Base-by-base conservation (phyloP, 805 yeast genomes). In the Hanseniaspora jakobsenii region DNA sequence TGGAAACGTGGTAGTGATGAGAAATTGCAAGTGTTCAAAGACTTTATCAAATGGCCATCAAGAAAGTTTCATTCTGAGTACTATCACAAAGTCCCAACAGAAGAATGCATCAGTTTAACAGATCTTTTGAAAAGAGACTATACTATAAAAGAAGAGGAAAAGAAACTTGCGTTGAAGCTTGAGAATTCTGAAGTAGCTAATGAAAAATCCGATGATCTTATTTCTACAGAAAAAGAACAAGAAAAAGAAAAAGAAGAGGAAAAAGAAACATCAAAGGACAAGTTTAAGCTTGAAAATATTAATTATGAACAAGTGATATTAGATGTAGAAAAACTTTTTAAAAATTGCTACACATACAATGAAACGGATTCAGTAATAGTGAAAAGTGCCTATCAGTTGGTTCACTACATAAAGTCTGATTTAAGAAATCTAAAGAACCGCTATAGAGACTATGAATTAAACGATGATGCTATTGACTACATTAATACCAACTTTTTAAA, bases 21-120 rank as follows among this genome's bases (percentile, higher is more conserved):
- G 13, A 55, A 58, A 47, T 52, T 52, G 32, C 45, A 42, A n/a
- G 48, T 60, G 28, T 61, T 61, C 38, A 62, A 69, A 51, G 73
- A 75, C 59, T 85, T 86, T 61, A 58, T 77, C 49, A 77, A 74
- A 52, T 66, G 85, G 30, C 95, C 95, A 6, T 71, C 81, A 21
- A 74, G 77, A 52, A 77, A 78, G 56, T 61, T 73, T 36, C 84
- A 81, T 55, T 86, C 95, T 0, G 93, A 84, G 56, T 86, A 85
- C 59, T 83, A 78, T 57, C 70, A 73, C 47, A 65, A 75, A 44
- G 75, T 83, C 36, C 62, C 66, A 43, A 62, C 63, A 18, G 94
- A 94, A 2, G 37, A 35, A 12, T 41, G 46, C 17, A 73, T 81
- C 2, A 78, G 94, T 0, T 58, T 84, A 10, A 68, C 72, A 46